Conservation (phyloP, 257 asterid genomes). For the Solanum etuberosum region DNA sequence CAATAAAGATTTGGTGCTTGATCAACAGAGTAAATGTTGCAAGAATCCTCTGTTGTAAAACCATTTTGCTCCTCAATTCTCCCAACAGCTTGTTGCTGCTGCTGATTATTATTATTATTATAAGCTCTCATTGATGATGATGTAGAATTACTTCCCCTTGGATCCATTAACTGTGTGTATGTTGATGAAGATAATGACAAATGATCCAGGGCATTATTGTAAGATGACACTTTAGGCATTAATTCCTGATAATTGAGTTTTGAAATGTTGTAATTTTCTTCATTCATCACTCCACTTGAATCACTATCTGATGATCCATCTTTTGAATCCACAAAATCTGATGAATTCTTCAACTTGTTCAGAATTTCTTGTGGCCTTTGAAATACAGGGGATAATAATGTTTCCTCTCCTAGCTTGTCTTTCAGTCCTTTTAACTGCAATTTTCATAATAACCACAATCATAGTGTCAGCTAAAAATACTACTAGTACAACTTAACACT, state of each 20-base stretch:
- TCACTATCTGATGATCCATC: conserved; percentile 35
- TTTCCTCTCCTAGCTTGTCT: conserved; percentile 21
- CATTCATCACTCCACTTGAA: conserved; percentile 24
- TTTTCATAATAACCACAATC: neutral
- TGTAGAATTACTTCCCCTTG: conserved; percentile 1
- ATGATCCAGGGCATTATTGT: conserved; percentile 1
- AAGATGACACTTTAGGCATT: neutral
- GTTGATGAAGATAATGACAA: conserved; percentile 6
- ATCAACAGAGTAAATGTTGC: conserved; percentile 21
- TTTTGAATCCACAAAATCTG: conserved; percentile 10
- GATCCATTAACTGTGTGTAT: conserved; percentile 14
- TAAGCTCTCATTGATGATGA: neutral
- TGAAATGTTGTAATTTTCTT: conserved; percentile 4
- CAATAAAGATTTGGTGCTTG: conserved; percentile 21
- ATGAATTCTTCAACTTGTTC: neutral
- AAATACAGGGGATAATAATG: neutral
- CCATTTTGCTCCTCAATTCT: conserved; percentile 13
- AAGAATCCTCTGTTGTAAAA: conserved; percentile 12
- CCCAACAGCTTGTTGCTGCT: conserved; percentile 9
- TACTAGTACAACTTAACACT: too few species aligned
- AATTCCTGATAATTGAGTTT: conserved; percentile 2
- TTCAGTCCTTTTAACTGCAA: conserved; percentile 25
- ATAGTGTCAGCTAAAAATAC: neutral
- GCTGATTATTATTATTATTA: neutral
- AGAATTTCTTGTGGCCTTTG: neutral